These are phyloP conservation scores for Salvia splendens DNA, from an alignment of 257 asterid genomes.

Conservation along the genomic window DNA sequence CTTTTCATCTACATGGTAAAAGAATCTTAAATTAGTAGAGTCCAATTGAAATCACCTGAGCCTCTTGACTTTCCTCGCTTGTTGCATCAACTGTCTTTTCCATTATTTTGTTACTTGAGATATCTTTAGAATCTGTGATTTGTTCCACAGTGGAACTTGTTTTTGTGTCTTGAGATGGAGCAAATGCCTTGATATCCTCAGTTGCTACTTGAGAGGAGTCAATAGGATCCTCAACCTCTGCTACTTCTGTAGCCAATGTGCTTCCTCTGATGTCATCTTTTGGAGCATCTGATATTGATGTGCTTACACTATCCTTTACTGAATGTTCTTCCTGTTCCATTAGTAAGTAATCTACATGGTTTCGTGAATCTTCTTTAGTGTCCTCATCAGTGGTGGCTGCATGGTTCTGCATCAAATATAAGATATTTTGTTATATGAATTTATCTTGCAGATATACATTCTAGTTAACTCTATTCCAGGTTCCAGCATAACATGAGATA, in stretches of 20 bases:
- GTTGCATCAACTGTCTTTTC: slow-evolving; percentile 31
- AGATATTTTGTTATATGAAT: background rate
- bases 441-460: background rate
- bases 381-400: slow-evolving; percentile 20
- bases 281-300: slow-evolving; percentile 25
- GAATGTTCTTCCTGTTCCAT: slow-evolving; percentile 12
- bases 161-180: slow-evolving; percentile 29
- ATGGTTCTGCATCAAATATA: slow-evolving; percentile 27
- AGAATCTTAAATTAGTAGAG: background rate
- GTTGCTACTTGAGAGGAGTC: slow-evolving; percentile 25
- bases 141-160: slow-evolving; percentile 26
- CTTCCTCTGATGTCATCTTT: slow-evolving; percentile 15
- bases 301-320: slow-evolving; percentile 23
- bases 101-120: slow-evolving; percentile 19
- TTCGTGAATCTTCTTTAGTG: background rate
- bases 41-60: slow-evolving; percentile 20
- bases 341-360: slow-evolving; percentile 22
- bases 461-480: background rate
- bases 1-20: slow-evolving; percentile 1
- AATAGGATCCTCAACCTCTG: slow-evolving; percentile 20
- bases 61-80: slow-evolving; percentile 29
- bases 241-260: slow-evolving; percentile 19
- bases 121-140: slow-evolving; percentile 31
- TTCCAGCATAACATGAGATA: background rate
- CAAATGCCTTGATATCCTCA: slow-evolving; percentile 23